These are phyloP conservation scores for Tinospora cordifolia DNA, from an alignment of 164 flowering plant species.

Conservation along the genomic window DNA sequence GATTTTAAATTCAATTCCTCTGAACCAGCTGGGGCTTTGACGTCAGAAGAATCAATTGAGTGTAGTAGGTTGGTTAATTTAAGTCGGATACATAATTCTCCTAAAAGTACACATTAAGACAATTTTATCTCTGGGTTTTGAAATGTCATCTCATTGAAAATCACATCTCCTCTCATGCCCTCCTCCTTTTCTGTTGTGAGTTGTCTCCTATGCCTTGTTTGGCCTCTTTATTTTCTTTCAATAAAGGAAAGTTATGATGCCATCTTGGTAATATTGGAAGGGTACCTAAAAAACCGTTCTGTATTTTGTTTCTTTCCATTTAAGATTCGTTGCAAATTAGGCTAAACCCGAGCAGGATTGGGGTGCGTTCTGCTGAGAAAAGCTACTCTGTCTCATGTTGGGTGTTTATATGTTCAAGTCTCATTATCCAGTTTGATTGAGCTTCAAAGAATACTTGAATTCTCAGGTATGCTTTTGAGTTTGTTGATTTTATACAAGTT, in stretches of 20 bases:
- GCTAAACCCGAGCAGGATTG: no score
- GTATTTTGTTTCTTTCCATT: neutral
- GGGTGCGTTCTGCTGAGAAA: no score
- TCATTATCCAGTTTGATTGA: no score
- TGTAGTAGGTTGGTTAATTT: constrained; percentile 57
- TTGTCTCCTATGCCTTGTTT: constrained; percentile 1
- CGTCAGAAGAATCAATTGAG: constrained; percentile 53
- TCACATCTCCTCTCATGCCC: constrained; percentile 1
- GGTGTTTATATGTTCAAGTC: no score
- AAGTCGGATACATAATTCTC: constrained; percentile 87
- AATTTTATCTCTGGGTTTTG: constrained; percentile 25
- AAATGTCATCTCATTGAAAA: constrained; percentile 10
- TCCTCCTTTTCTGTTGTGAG: neutral
- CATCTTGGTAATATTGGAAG: no score
- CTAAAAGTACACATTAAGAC: constrained; percentile 97
- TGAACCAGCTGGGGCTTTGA: constrained; percentile 41
- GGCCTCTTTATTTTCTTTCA: neutral
- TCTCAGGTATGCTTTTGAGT: no score
- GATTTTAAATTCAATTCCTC: constrained; percentile 30
- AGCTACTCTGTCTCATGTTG: no score
- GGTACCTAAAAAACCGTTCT: neutral
- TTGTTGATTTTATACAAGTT: no score
- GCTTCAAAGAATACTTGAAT: no score
- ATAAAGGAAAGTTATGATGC: neutral
- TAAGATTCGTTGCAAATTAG: neutral